These are phyloP conservation scores for Fraxinus ornus DNA, from an alignment of 305 asterid species.

Conservation along the genomic window DNA sequence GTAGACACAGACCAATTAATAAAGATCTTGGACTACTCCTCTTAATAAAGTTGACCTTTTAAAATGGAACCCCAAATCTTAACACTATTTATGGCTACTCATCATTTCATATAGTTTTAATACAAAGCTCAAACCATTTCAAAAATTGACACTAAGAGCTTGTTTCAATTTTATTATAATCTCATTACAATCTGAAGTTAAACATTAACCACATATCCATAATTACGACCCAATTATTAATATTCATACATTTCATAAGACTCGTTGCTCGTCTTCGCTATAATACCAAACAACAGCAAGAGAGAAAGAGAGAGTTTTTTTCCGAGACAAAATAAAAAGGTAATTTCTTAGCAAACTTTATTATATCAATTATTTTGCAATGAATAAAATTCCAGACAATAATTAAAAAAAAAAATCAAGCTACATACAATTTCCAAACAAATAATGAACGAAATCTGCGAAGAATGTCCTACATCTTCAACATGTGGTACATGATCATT, in stretches of 20 bases:
- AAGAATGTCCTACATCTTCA: background rate
- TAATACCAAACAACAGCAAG: background rate
- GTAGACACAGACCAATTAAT: too few relatives aligned
- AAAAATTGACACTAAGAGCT: background rate
- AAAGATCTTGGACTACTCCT: too few relatives aligned
- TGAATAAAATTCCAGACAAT: background rate
- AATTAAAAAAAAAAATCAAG: background rate
- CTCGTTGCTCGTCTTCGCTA: background rate
- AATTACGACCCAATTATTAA: background rate
- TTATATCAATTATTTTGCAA: background rate
- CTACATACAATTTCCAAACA: background rate
- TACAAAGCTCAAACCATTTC: background rate
- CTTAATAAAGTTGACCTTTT: too few relatives aligned
- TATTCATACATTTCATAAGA: background rate
- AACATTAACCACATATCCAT: too few relatives aligned
- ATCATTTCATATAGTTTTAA: background rate
- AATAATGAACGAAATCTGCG: background rate
- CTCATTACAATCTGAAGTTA: background rate
- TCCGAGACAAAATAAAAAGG: background rate
- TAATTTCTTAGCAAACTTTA: background rate
- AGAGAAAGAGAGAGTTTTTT: background rate
- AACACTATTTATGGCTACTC: background rate
- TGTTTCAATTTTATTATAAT: background rate
- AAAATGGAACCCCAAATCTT: too few relatives aligned
- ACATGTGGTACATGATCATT: conserved; percentile 21